A percentile compares a stretch with the other conserved stretches of the same genome.
These are phyloP conservation scores for Aspergillus funiculosus DNA, from an alignment of 495 filamentous ascomycete species.

Conservation along the genomic window DNA sequence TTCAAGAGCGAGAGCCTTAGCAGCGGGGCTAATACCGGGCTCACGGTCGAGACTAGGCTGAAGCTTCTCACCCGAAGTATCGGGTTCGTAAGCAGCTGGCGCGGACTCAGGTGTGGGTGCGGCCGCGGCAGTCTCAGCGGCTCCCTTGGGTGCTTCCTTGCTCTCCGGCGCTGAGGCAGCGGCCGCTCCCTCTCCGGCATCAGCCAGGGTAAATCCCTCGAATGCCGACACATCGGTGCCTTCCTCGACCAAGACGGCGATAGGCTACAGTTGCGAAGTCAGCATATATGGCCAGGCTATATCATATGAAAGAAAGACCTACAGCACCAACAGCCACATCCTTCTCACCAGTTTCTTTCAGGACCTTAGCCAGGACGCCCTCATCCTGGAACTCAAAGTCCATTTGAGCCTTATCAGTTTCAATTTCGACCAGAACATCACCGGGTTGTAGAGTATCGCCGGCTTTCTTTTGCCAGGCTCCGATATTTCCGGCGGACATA, in stretches of 20 bases:
- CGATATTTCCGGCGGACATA: conserved; percentile 95
- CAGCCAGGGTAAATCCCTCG: conserved; percentile 77
- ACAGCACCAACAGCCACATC: conserved; percentile 93
- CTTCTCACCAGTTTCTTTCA: conserved; percentile 91
- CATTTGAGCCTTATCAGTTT: conserved; percentile 99
- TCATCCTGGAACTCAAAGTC: conserved; percentile 99
- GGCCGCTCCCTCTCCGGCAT: conserved; percentile 82
- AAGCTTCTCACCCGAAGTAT: conserved; percentile 67
- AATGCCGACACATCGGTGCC: conserved; percentile 80
- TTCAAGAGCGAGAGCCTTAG: conserved; percentile 78
- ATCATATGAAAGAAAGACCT: conserved; percentile 37
- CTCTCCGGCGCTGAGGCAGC: conserved; percentile 53
- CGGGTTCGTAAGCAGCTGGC: conserved; percentile 61
- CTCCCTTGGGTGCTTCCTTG: conserved; percentile 55
- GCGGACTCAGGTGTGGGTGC: conserved; percentile 53
- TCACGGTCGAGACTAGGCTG: conserved; percentile 79
- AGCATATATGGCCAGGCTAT: neutral
- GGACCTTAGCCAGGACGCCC: conserved; percentile 87
- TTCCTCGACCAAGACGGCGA: conserved; percentile 91
- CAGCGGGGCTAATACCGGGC: conserved; percentile 63
- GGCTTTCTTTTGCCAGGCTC: conserved; percentile 94
- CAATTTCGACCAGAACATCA: conserved; percentile 98
- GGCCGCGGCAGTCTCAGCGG: conserved; percentile 53
- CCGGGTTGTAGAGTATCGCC: conserved; percentile 84
- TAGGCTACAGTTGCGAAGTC: conserved; percentile 57